Percentiles rank a stretch among this genome's conserved stretches.
These are phyloP conservation scores for Nitzschia sp. DNA, from an alignment of 108 stramenopile species.

Conservation along the genomic window DNA sequence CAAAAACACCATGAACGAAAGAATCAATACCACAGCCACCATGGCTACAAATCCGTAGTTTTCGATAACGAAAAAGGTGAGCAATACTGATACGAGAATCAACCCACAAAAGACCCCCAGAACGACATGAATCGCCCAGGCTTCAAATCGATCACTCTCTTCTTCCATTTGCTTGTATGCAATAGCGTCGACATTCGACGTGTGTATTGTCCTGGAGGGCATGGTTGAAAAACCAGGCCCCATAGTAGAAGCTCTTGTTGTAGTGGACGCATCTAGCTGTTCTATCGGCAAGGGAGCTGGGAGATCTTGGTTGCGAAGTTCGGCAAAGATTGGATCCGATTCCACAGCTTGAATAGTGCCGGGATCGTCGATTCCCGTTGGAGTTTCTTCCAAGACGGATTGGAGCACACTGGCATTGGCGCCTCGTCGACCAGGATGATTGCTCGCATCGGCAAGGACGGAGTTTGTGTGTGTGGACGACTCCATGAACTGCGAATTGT, in stretches of 20 bases:
- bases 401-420: slow-evolving; percentile 4
- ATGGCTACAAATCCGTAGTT: slow-evolving; percentile 32
- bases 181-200: slow-evolving; percentile 8
- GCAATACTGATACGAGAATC: slow-evolving; percentile 5
- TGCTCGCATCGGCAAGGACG: not conserved
- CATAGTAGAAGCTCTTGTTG: not conserved
- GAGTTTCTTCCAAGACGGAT: slow-evolving; percentile 15
- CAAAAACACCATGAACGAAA: slow-evolving; percentile 21
- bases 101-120: slow-evolving; percentile 27
- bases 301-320: not conserved
- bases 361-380: not conserved
- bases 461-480: not conserved
- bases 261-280: not conserved
- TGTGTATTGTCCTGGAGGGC: slow-evolving; percentile 17
- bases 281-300: not conserved
- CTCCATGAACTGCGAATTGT: slow-evolving; percentile 7
- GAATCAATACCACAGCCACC: slow-evolving; percentile 5
- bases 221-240: not conserved
- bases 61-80: slow-evolving; percentile 26
- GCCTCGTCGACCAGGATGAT: not conserved
- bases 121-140: slow-evolving; percentile 35
- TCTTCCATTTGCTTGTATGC: slow-evolving; percentile 15
- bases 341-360: not conserved
- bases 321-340: slow-evolving; percentile 2
- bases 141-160: slow-evolving; percentile 25